phyloP scores from a whole-genome alignment of 495 filamentous ascomycete species.

The Aspergillus saccharolyticus region DNA sequence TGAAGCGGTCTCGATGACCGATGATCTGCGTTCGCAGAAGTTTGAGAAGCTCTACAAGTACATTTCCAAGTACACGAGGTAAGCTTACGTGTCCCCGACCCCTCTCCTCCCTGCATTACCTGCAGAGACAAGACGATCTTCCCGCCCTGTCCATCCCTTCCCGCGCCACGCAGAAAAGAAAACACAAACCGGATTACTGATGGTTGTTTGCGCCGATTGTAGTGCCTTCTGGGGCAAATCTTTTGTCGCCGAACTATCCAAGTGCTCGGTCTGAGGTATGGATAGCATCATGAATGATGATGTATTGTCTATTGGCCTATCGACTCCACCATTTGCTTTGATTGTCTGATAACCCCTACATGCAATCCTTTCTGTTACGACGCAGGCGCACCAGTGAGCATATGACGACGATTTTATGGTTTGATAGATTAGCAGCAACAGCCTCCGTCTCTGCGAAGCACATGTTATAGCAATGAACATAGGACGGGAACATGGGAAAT shows the following conservation, averaged over 20 bases:
- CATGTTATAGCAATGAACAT: not conserved
- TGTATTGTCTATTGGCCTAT: not conserved
- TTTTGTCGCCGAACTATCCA: constrained; percentile 73
- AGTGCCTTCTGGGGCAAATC: constrained; percentile 97
- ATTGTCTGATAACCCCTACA: not conserved
- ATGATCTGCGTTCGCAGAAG: constrained; percentile 77
- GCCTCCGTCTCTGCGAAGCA: not conserved
- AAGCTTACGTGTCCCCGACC: constrained; percentile 15
- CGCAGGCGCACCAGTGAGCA: not conserved
- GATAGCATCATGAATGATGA: not conserved
- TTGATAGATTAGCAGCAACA: not conserved
- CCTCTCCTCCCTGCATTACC: not conserved
- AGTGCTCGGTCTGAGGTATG: not conserved
- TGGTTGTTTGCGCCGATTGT: constrained; percentile 4
- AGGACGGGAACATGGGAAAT: not conserved
- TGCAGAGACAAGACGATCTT: not conserved
- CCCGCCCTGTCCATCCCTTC: not conserved
- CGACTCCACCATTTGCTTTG: not conserved
- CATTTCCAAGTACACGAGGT: constrained; percentile 91
- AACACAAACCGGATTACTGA: not conserved
- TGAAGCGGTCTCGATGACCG: constrained; percentile 87
- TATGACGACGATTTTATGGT: not conserved
- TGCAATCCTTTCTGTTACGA: not conserved
- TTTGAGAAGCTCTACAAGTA: constrained; percentile 88
- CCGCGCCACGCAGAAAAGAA: not conserved